phyloP scores from a whole-genome alignment of 495 filamentous ascomycete species.

The Lepidopterella palustris region DNA sequence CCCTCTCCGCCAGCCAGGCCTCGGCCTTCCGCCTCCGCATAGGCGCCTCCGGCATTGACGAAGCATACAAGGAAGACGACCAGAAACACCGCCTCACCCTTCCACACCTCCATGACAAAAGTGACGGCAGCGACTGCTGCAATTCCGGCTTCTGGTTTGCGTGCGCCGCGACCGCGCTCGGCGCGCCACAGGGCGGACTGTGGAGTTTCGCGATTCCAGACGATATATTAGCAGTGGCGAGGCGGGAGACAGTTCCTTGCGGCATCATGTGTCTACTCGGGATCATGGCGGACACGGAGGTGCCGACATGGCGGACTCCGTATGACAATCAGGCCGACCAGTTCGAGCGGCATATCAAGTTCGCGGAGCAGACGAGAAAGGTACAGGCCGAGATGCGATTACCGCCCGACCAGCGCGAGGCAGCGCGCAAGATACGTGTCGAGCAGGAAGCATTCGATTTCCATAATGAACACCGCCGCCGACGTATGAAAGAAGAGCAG shows the following conservation, averaged over 20 bases:
- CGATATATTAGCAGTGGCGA: conserved; percentile 45
- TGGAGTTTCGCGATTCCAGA: conserved; percentile 58
- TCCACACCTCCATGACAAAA: conserved; percentile 12
- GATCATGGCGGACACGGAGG: conserved; percentile 45
- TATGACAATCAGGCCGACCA: conserved; percentile 38
- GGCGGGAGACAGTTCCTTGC: conserved; percentile 52
- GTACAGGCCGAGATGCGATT: conserved; percentile 44
- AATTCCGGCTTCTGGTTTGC: conserved; percentile 53
- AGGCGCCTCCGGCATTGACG: conserved; percentile 14
- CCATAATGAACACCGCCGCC: conserved; percentile 14
- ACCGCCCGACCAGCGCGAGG: conserved; percentile 37
- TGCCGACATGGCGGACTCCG: conserved; percentile 52
- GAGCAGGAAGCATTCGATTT: conserved; percentile 34
- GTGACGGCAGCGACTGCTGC: conserved; percentile 6
- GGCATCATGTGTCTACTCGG: conserved; percentile 53
- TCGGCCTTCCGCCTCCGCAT: conserved; percentile 15
- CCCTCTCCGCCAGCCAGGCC: neutral
- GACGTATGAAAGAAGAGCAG: conserved; percentile 29
- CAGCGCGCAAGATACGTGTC: conserved; percentile 38
- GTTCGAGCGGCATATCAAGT: conserved; percentile 29
- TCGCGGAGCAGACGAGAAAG: conserved; percentile 41
- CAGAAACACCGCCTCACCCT: conserved; percentile 14
- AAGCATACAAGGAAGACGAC: conserved; percentile 21
- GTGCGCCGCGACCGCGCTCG: conserved; percentile 48
- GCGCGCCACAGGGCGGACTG: conserved; percentile 46